Evolutionary conservation across 164 flowering plant species (phyloP).

Genomic region (Magnolia changhungtana): DNA sequence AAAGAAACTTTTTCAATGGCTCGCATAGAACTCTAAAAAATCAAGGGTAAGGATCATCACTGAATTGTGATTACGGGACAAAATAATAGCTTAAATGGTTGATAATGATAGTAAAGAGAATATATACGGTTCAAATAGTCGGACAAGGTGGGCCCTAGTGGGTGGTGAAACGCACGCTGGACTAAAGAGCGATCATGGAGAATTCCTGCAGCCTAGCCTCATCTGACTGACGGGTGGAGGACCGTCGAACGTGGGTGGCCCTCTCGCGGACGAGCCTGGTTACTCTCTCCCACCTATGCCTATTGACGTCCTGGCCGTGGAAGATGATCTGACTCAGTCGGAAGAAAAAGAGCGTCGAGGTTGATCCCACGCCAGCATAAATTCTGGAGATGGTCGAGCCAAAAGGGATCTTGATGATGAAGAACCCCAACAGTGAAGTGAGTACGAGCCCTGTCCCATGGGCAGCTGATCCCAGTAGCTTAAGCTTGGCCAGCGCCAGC

Average conservation of each 20-base stretch:
- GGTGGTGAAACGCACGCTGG: too few relatives aligned
- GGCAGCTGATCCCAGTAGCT: constrained; percentile 8
- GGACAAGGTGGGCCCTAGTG: too few relatives aligned
- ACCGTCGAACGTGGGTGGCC: not conserved
- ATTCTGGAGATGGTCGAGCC: not conserved
- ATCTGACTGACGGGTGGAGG: not conserved
- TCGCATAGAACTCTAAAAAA: too few relatives aligned
- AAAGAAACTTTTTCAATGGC: too few relatives aligned
- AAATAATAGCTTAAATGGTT: too few relatives aligned
- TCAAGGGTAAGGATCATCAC: too few relatives aligned
- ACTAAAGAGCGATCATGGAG: constrained; percentile 18
- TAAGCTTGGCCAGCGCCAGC: constrained; percentile 9
- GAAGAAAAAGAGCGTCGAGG: constrained; percentile 9
- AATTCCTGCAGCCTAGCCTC: constrained; percentile 13
- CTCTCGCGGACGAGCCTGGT: constrained; percentile 17
- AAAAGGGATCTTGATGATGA: constrained; percentile 12
- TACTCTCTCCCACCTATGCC: constrained; percentile 20
- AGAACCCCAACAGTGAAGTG: constrained; percentile 5
- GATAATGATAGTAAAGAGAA: too few relatives aligned
- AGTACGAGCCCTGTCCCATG: not conserved
- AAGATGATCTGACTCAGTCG: constrained; percentile 10
- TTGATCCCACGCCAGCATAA: not conserved
- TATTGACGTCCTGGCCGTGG: not conserved
- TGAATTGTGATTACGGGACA: too few relatives aligned
- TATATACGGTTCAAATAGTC: too few relatives aligned